Evolutionary conservation across 306 rosid species (phyloP).

Genomic region (Trichosanthes cucumerina): DNA sequence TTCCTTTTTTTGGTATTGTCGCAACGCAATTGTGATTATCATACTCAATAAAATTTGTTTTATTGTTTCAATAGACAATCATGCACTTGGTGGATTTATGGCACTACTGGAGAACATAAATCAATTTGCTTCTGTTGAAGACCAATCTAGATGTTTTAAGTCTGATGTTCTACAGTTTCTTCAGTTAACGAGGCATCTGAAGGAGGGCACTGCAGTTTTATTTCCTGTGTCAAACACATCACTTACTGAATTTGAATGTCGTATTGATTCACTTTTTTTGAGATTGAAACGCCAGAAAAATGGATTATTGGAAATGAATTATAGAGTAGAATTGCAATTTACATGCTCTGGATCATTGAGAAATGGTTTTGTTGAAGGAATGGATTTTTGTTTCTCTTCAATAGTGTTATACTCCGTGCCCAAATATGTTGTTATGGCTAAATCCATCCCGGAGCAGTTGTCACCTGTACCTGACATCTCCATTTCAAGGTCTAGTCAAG

Average conservation of each 20-base stretch:
- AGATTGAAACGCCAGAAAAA: slow-evolving; percentile 26
- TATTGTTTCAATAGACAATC: slow-evolving; percentile 35
- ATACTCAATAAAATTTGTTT: slow-evolving; percentile 6
- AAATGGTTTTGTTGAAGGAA: slow-evolving; percentile 35
- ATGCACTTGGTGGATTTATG: slow-evolving; percentile 41
- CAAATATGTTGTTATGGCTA: slow-evolving; percentile 39
- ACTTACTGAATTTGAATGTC: slow-evolving; percentile 49
- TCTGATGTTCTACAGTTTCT: slow-evolving; percentile 71
- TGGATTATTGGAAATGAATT: slow-evolving; percentile 30
- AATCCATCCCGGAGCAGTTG: slow-evolving; percentile 32
- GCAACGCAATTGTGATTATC: slow-evolving; percentile 9
- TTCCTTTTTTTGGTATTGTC: neutral
- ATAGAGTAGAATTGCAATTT: slow-evolving; percentile 46
- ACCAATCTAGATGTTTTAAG: slow-evolving; percentile 53
- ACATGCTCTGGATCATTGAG: slow-evolving; percentile 45
- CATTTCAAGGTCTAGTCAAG: slow-evolving; percentile 36
- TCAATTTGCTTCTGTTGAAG: slow-evolving; percentile 38
- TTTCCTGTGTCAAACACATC: slow-evolving; percentile 20
- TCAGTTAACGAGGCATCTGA: slow-evolving; percentile 37
- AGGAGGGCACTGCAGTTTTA: slow-evolving; percentile 26
- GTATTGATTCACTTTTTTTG: slow-evolving; percentile 35
- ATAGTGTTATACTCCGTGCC: slow-evolving; percentile 36
- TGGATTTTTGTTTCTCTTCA: slow-evolving; percentile 47
- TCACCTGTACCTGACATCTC: slow-evolving; percentile 40
- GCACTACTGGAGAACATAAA: slow-evolving; percentile 50